Base-by-base conservation (phyloP, 176 grass and related monocot genomes). In the Oryza glumipatula region DNA sequence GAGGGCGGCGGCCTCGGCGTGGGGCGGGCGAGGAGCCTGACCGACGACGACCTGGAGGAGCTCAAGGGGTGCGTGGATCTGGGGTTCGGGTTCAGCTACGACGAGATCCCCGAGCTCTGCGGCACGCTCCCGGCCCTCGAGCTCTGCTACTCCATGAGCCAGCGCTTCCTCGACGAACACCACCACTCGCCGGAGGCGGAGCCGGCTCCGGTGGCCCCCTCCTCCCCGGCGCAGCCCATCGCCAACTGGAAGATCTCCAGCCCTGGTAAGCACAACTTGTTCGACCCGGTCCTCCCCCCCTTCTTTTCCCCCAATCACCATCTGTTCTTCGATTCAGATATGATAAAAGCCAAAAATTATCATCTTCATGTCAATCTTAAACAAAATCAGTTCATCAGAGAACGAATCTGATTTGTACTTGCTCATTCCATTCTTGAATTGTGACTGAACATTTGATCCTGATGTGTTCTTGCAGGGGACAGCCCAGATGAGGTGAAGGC, bases 191-290 rank as follows among this genome's bases (percentile, higher is more conserved):
- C 39, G 2, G 56, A 32, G 6, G 1, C 7, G 4, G 41, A 26
- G 4, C 16, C 38, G 1, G 4, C 39, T 41, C 39, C 39, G 7
- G 7, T 41, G 6, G 16, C 22, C 45, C 7, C 0, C 47, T 1
- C 76, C 5, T 67, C 76, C 47, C 72, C 85, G 23, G n/a, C 49
- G 24, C 39, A 8, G 39, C 39, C 39, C 7, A 79, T 88, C 17
- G 68, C 73, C 73, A 88, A 88, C 79, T 88, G 86, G 86, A 88
- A 88, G 73, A 88, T 88, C 73, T 88, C 86, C 39, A 82, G 86
- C 66, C 86, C 86, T 9, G 86, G 86, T 88, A 82, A 88, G 70
- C 44, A 58, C 28, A 73, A 32, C 30, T 51, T 30, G 1, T 17
- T 22, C 16, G 3, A 21, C 61, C 14, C 11, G 23, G 12, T 13